A percentile compares a stretch with the other conserved stretches of the same genome.
These are phyloP conservation scores for Phialophora macrospora DNA, from an alignment of 2,329 filamentous ascomycete species.

Conservation along the genomic window DNA sequence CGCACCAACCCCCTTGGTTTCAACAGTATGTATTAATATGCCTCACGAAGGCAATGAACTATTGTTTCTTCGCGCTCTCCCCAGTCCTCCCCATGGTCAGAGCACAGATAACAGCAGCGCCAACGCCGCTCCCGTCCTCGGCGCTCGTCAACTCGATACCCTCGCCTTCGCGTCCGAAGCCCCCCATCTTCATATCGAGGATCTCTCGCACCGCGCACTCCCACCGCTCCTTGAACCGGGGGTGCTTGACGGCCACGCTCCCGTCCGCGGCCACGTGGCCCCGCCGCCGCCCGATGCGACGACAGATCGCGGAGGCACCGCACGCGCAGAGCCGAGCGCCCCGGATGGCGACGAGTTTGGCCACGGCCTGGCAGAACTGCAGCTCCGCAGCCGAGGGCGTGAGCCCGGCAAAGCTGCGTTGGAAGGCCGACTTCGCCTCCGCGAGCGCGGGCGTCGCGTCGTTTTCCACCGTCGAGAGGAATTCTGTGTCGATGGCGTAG, in stretches of 20 bases:
- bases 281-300: constrained; percentile 84
- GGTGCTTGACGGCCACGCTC: constrained; percentile 49
- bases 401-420: background rate
- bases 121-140: constrained; percentile 50
- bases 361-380: constrained; percentile 70
- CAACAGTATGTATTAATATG: too few species aligned
- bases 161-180: constrained; percentile 37
- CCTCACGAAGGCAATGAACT: background rate
- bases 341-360: constrained; percentile 92
- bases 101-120: constrained; percentile 46
- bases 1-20: too few species aligned
- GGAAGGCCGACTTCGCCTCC: constrained; percentile 2
- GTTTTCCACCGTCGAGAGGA: constrained; percentile 31
- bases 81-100: constrained; percentile 41
- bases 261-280: constrained; percentile 88
- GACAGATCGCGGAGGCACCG: constrained; percentile 93
- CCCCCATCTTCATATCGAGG: constrained; percentile 41
- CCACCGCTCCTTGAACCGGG: constrained; percentile 50
- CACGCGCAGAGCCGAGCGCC: constrained; percentile 91
- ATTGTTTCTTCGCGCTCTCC: background rate
- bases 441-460: constrained; percentile 20
- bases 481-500: constrained; percentile 84
- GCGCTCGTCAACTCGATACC: constrained; percentile 46
- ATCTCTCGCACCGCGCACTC: constrained; percentile 48
- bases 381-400: constrained; percentile 15